phyloP scores from a whole-genome alignment of 2,329 filamentous ascomycete species.

The Alternaria burnsii region DNA sequence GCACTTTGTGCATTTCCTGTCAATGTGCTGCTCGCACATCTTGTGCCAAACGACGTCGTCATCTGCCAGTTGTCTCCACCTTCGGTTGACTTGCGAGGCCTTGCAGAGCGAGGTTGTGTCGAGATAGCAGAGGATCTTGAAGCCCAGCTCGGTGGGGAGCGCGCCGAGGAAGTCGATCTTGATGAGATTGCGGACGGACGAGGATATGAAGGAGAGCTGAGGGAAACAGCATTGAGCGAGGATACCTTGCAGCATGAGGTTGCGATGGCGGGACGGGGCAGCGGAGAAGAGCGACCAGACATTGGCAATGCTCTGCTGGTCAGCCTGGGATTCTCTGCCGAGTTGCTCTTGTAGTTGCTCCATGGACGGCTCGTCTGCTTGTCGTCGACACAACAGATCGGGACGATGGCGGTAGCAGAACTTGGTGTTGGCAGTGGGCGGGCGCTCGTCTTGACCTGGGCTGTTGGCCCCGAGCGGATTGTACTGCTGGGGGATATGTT shows the following conservation, averaged over 20 bases:
- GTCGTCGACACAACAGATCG: slow-evolving; percentile 90
- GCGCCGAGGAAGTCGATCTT: slow-evolving; percentile 96
- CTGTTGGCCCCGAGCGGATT: slow-evolving; percentile 72
- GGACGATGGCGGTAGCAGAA: slow-evolving; percentile 96
- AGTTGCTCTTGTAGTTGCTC: slow-evolving; percentile 91
- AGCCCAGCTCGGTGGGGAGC: slow-evolving; percentile 87
- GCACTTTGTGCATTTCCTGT: slow-evolving; percentile 91
- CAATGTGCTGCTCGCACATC: slow-evolving; percentile 98
- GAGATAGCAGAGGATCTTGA: slow-evolving; percentile 90
- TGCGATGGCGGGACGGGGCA: slow-evolving; percentile 89
- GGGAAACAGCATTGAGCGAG: slow-evolving; percentile 97
- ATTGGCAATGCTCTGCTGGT: slow-evolving; percentile 95
- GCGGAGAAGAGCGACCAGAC: slow-evolving; percentile 99
- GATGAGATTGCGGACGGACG: slow-evolving; percentile 90
- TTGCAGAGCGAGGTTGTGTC: slow-evolving; percentile 96
- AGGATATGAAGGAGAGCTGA: slow-evolving; percentile 90
- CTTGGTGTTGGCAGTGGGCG: slow-evolving; percentile 74
- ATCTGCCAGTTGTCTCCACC: slow-evolving; percentile 90
- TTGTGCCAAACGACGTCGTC: slow-evolving; percentile 98
- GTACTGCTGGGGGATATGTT: slow-evolving; percentile 90
- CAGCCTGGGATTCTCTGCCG: slow-evolving; percentile 78
- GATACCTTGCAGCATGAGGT: slow-evolving; percentile 95
- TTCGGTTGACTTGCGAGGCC: slow-evolving; percentile 88
- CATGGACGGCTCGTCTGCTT: slow-evolving; percentile 96
- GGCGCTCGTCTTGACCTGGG: slow-evolving; percentile 43